These are phyloP conservation scores for Dittrichia graveolens DNA, from an alignment of 129 eudicot species.

Conservation along the genomic window DNA sequence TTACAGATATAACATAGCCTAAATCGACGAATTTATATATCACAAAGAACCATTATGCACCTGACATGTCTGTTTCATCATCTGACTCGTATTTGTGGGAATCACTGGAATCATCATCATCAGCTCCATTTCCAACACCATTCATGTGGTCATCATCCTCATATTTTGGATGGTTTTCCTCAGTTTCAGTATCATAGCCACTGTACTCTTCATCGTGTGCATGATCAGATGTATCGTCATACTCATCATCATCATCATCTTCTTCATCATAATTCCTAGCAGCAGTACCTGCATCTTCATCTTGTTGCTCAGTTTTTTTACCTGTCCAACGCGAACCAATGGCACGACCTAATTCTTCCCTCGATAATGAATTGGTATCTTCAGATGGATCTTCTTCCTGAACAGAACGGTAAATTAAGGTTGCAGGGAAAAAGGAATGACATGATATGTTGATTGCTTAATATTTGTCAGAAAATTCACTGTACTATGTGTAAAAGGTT, in stretches of 20 bases:
- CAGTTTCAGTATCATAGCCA: slow-evolving; percentile 73
- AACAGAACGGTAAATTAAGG: not conserved
- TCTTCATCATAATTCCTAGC: slow-evolving; percentile 32
- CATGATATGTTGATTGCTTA: slow-evolving; percentile 5
- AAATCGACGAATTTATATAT: slow-evolving; percentile 1
- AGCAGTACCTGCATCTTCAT: slow-evolving; percentile 34
- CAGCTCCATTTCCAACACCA: slow-evolving; percentile 43
- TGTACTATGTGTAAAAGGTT: slow-evolving; percentile 4
- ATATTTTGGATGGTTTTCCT: slow-evolving; percentile 57
- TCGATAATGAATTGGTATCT: slow-evolving; percentile 59
- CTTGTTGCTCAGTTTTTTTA: slow-evolving; percentile 58
- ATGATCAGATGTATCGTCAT: slow-evolving; percentile 50
- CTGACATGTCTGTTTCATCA: slow-evolving; percentile 71
- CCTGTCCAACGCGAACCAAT: slow-evolving; percentile 99
- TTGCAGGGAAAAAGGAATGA: not conserved
- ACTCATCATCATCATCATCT: slow-evolving; percentile 29
- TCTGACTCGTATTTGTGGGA: slow-evolving; percentile 67
- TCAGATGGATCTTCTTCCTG: slow-evolving; percentile 55
- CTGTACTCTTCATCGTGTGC: slow-evolving; percentile 59
- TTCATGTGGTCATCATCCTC: slow-evolving; percentile 58
- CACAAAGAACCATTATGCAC: slow-evolving; percentile 33
- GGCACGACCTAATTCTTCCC: slow-evolving; percentile 89
- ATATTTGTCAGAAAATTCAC: not conserved
- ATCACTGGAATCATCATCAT: slow-evolving; percentile 49
- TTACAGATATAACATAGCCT: not conserved